phyloP scores from a whole-genome alignment of 352 stramenopile species.

The Phytophthora cactorum region DNA sequence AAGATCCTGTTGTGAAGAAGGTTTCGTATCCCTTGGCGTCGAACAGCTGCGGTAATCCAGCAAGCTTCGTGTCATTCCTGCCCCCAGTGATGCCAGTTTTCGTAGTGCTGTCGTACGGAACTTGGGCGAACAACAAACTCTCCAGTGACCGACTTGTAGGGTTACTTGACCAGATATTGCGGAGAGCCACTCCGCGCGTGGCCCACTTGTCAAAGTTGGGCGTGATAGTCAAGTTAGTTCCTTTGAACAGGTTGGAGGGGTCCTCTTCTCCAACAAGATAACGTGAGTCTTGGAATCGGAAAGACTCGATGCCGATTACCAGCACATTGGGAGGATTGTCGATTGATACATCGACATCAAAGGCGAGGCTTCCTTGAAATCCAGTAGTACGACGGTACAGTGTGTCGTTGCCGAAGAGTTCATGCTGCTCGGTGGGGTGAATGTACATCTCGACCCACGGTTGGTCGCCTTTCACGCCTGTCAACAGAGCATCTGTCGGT shows the following conservation, averaged over 20 bases:
- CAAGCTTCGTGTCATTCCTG: constrained; percentile 36
- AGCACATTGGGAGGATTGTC: constrained; percentile 53
- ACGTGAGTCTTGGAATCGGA: constrained; percentile 55
- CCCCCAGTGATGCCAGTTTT: constrained; percentile 50
- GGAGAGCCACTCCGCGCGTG: constrained; percentile 53
- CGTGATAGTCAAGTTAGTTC: constrained; percentile 40
- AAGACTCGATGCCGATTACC: constrained; percentile 60
- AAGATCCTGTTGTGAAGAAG: constrained; percentile 56
- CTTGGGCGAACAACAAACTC: constrained; percentile 60
- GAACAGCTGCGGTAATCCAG: constrained; percentile 60
- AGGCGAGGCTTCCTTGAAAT: constrained; percentile 49
- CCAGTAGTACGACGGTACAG: constrained; percentile 36
- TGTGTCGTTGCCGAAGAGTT: constrained; percentile 23
- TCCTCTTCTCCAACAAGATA: constrained; percentile 54
- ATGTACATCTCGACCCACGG: constrained; percentile 29
- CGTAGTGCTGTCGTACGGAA: constrained; percentile 58
- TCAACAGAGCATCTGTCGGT: constrained; percentile 7
- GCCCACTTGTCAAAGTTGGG: constrained; percentile 60
- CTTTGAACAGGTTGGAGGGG: constrained; percentile 43
- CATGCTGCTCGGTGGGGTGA: constrained; percentile 21
- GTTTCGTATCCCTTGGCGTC: constrained; percentile 59
- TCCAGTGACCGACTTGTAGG: constrained; percentile 65
- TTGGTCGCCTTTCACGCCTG: constrained; percentile 12
- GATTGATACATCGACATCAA: constrained; percentile 43
- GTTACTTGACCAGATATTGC: constrained; percentile 65